Percentiles rank a stretch among this genome's conserved stretches.
These are phyloP conservation scores for Mycena epipterygia DNA, from an alignment of 768 basidiomycete genomes.

Conservation along the genomic window DNA sequence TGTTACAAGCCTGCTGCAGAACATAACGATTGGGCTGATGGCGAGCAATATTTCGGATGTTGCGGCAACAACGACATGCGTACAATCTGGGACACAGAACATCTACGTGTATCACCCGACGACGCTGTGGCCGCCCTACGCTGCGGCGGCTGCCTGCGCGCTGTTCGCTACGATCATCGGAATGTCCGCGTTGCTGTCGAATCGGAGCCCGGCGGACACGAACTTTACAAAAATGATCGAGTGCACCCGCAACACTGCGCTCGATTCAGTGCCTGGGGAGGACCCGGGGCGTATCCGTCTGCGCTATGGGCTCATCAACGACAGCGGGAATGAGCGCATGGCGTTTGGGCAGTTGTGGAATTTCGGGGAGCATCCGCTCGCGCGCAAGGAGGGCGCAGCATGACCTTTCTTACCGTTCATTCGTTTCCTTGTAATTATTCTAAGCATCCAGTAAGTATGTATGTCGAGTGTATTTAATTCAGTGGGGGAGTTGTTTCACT, in stretches of 20 bases:
- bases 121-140: constrained; percentile 13
- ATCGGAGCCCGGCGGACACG: constrained; percentile 4
- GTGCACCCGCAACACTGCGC: constrained; percentile 15
- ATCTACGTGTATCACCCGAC: constrained; percentile 14
- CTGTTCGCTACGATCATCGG: constrained; percentile 9
- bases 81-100: background rate
- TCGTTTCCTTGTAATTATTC: too few relatives aligned
- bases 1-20: constrained; percentile 6
- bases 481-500: too few relatives aligned
- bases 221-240: constrained; percentile 19
- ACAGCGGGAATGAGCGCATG: constrained; percentile 14
- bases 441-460: too few relatives aligned
- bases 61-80: background rate
- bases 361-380: constrained; percentile 8
- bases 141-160: background rate
- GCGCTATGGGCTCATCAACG: constrained; percentile 11
- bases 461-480: too few relatives aligned
- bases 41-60: background rate
- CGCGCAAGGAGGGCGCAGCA: background rate
- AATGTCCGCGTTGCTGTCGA: background rate
- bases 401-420: background rate
- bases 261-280: constrained; percentile 9
- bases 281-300: constrained; percentile 11
- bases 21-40: constrained; percentile 24
- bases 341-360: constrained; percentile 17